Evolutionary conservation across 2,329 filamentous ascomycete species (phyloP), one percentile per base, ranked within the genome.

Genomic region (Fusarium sambucinum): DNA sequence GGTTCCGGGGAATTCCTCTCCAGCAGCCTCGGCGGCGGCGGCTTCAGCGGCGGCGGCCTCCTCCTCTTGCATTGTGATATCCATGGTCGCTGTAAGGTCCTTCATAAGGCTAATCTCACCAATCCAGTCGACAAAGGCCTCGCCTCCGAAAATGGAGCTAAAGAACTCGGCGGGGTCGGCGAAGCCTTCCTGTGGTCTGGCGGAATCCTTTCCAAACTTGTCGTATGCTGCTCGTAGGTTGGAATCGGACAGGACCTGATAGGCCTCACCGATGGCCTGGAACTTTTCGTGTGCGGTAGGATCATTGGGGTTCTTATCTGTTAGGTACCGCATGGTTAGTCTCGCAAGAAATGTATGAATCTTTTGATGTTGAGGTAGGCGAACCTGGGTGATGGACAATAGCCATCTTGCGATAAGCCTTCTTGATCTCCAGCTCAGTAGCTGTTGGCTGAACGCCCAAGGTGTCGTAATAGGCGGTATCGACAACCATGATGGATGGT

Each of bases 71-170:
- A 94, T 95, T 21, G 93, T 94, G 71, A 99, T 98, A 75, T 99
- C 96, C 95, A 99, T 98, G 44, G 94, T 97, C 75, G 94, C 93
- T 19, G 95, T 98, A 55, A 99, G 86, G 76, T 99, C 96, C 83
- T 97, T 98, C 92, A 99, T 97, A 59, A 99, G 88, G 51, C 93
- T 96, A 73, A 99, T 97, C 85, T 99, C 96, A 71, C 96, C 96
- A 76, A 99, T 98, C 85, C 96, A 93, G 83, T 99, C 95, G 64
- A 91, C 85, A 76, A 99, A 99, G 14, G 95, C 94, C 74, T 97
- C 95, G 63, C 96, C 96, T 73, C 96, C 96, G 77, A 99, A 99
- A 73, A 99, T 99, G 84, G 94, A 96, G 75, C 92, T 92, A 82
- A 99, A 99, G 86, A 99, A 99, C 81, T 99, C 96, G 69, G 94